Evolutionary conservation across 2,329 filamentous ascomycete genomes (phyloP), one percentile per base, ranked within the genome.

Genomic region (Phaeosphaeriaceae sp.): DNA sequence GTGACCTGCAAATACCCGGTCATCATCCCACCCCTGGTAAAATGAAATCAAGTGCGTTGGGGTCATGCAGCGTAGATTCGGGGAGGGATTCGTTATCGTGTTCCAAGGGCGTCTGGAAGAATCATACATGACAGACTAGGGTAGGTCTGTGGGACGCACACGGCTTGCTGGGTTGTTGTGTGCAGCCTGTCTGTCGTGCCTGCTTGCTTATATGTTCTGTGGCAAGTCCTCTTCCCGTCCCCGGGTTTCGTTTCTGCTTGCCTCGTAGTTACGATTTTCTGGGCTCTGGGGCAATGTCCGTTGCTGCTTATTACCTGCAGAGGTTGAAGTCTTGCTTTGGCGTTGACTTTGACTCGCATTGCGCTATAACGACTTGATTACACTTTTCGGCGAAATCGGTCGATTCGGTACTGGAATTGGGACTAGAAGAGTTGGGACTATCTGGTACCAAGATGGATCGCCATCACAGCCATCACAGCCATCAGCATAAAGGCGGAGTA

Each of bases 401-500:
- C 13, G 31, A 13, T 15, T 36, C 31, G 31, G 31, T 36, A 36
- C 31, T 36, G 31, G 31, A 11, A 36, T 36, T 36, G 31, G 13
- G 31, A 36, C 31, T 36, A 7, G 31, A 36, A 45, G 42, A 45
- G 19, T 11, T 45, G 42, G n/a, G 42, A 45, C 21, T 45, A 21
- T 7, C 21, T 17, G 31, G 22, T 6, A 22, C n/a, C 27, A 60
- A 44, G 22, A 66, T 66, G 64, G 60, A 36, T 11, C 31, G 41
- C n/a, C 41, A 44, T 15, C 41, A 66, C 22, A 47, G 41, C n/a
- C 41, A 44, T 15, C 41, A 66, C 22, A 47, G 21, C 40, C 45
- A 53, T 19, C 41, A 31, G 40, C 53, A 62, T 25, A 65, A 65
- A 42, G 56, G 60, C 42, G 62, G 58, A 53, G 54, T 61, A 25